Conservation (phyloP, 2,329 filamentous ascomycete species). For the Cytospora chrysosperma region DNA sequence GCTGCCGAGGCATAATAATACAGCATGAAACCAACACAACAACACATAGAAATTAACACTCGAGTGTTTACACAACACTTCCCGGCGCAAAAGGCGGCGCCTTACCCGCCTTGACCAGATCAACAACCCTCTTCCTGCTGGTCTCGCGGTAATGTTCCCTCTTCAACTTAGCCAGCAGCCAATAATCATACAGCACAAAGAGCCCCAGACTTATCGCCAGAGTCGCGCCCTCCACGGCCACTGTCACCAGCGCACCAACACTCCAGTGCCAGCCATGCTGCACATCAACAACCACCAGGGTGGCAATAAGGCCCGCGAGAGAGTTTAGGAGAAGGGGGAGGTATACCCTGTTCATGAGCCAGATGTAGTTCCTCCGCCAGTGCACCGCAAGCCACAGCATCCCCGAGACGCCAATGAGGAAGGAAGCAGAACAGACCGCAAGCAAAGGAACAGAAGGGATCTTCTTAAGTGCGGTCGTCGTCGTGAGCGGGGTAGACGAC, state of each 20-base stretch:
- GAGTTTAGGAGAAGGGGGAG: slow-evolving; percentile 46
- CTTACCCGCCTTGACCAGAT: slow-evolving; percentile 20
- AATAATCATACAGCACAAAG: slow-evolving; percentile 34
- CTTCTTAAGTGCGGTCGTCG: slow-evolving; percentile 9
- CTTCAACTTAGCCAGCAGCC: slow-evolving; percentile 34
- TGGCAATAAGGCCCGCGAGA: slow-evolving; percentile 49
- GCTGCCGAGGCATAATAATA: background rate
- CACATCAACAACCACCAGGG: slow-evolving; percentile 49
- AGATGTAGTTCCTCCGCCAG: slow-evolving; percentile 51
- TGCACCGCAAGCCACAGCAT: slow-evolving; percentile 44
- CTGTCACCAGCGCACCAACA: slow-evolving; percentile 41
- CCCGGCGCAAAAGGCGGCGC: slow-evolving; percentile 28
- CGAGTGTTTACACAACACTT: slow-evolving; percentile 28
- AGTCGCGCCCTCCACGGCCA: slow-evolving; percentile 37
- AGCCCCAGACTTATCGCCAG: slow-evolving; percentile 30
- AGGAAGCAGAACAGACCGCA: slow-evolving; percentile 43
- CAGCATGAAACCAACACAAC: background rate
- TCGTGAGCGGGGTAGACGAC: slow-evolving; percentile 4
- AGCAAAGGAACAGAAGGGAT: slow-evolving; percentile 35
- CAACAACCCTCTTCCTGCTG: slow-evolving; percentile 11
- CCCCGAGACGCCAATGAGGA: slow-evolving; percentile 40
- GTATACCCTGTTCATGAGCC: slow-evolving; percentile 53
- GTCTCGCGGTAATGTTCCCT: slow-evolving; percentile 29
- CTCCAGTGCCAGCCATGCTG: slow-evolving; percentile 45
- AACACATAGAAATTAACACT: background rate